Conservation (phyloP, 2,329 filamentous ascomycete species). For the Canariomyces notabilis region DNA sequence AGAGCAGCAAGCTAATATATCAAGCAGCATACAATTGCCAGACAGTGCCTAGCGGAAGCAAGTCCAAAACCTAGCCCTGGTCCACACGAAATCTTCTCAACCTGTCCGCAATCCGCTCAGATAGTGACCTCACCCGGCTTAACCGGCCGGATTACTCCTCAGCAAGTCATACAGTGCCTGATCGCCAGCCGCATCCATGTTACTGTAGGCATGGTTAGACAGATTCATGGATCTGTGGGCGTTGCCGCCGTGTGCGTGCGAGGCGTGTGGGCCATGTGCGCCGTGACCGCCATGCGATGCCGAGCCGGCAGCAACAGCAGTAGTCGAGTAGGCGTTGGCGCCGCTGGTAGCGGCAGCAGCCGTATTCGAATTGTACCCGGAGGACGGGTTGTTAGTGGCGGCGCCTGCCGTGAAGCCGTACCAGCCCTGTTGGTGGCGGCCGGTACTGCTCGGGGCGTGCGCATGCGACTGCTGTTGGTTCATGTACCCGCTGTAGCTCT, state of each 20-base stretch:
- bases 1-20: too few relatives aligned
- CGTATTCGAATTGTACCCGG: slow-evolving; percentile 20
- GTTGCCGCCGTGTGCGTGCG: slow-evolving; percentile 11
- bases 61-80: neutral
- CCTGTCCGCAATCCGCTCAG: neutral
- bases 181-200: slow-evolving; percentile 23
- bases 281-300: neutral
- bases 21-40: too few relatives aligned
- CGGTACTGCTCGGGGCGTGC: slow-evolving; percentile 16
- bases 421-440: slow-evolving; percentile 33
- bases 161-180: slow-evolving; percentile 28
- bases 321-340: slow-evolving; percentile 17
- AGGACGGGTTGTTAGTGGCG: slow-evolving; percentile 20
- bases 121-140: too few relatives aligned
- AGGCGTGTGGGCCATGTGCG: neutral
- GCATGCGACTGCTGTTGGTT: slow-evolving; percentile 26
- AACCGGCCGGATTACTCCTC: slow-evolving; percentile 13
- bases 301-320: neutral
- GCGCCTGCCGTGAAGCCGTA: slow-evolving; percentile 32
- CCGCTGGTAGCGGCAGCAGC: slow-evolving; percentile 5
- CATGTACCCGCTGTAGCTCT: slow-evolving; percentile 19
- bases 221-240: slow-evolving; percentile 26
- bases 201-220: slow-evolving; percentile 25
- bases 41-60: too few relatives aligned
- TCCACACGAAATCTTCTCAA: neutral